Conservation (phyloP, 192 early-diverging fungal species). For the Phycomyces nitens region DNA sequence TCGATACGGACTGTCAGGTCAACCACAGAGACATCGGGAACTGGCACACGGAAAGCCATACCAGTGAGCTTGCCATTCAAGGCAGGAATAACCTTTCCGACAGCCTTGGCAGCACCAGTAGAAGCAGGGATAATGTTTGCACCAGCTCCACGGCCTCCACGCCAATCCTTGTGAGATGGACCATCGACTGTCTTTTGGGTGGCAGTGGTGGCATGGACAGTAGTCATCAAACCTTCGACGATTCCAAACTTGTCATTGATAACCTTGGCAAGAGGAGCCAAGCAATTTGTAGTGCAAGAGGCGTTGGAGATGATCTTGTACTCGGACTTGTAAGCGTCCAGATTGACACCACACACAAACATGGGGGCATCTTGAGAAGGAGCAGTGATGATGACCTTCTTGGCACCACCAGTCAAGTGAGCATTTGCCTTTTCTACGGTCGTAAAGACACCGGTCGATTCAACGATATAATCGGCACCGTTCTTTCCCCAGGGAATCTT, state of each 20-base stretch:
- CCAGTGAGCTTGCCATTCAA: slow-evolving; percentile 96
- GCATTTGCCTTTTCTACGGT: slow-evolving; percentile 19
- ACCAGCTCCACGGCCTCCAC: slow-evolving; percentile 90
- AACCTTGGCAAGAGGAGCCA: slow-evolving; percentile 96
- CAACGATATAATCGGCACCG: slow-evolving; percentile 87
- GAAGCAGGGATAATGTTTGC: slow-evolving; percentile 95
- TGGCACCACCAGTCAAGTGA: slow-evolving; percentile 91
- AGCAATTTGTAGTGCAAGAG: slow-evolving; percentile 99
- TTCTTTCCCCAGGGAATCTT: slow-evolving; percentile 54
- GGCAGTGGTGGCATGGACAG: slow-evolving; percentile 95
- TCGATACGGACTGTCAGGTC: slow-evolving; percentile 91
- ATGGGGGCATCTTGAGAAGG: slow-evolving; percentile 95
- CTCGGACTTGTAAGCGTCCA: slow-evolving; percentile 84
- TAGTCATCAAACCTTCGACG: slow-evolving; percentile 96
- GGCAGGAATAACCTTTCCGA: slow-evolving; percentile 93
- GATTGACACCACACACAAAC: slow-evolving; percentile 97
- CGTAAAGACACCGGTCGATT: slow-evolving; percentile 96
- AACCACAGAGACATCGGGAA: slow-evolving; percentile 93
- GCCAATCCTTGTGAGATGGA: slow-evolving; percentile 96
- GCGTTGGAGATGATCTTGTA: slow-evolving; percentile 94
- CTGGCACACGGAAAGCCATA: slow-evolving; percentile 97
- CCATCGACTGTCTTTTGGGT: slow-evolving; percentile 99
- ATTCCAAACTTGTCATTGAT: slow-evolving; percentile 95
- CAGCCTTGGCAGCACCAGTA: slow-evolving; percentile 98
- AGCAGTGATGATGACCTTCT: slow-evolving; percentile 98